Evolutionary conservation across 345 rosid species (phyloP).

Genomic region (Capsella bursapastoris): DNA sequence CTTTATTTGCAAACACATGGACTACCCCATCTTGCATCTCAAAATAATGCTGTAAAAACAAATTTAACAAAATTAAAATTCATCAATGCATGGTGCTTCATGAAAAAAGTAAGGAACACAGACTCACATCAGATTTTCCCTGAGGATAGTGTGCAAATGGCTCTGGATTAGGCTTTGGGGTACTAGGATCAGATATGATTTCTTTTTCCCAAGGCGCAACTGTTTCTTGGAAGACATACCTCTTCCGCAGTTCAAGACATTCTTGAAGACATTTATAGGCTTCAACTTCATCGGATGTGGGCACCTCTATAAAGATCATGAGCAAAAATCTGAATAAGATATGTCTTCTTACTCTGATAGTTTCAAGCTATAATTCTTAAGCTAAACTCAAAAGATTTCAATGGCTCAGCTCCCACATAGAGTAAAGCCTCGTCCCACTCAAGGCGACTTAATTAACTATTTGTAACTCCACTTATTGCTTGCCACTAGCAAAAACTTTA

Average conservation of each 20-base stretch:
- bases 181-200: constrained; percentile 92
- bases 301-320: constrained; percentile 62
- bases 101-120: constrained; percentile 7
- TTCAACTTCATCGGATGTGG: constrained; percentile 85
- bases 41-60: constrained; percentile 73
- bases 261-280: constrained; percentile 81
- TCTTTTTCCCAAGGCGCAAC: constrained; percentile 97
- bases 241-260: constrained; percentile 89
- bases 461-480: constrained; percentile 7
- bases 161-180: constrained; percentile 91
- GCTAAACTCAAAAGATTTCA: neutral
- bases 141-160: constrained; percentile 80
- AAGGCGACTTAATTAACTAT: constrained; percentile 1
- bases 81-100: constrained; percentile 6
- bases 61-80: constrained; percentile 25
- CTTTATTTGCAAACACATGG: constrained; percentile 85
- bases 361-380: constrained; percentile 6
- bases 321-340: neutral
- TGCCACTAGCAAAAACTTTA: neutral
- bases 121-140: constrained; percentile 80
- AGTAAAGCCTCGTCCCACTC: constrained; percentile 14
- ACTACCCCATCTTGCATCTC: constrained; percentile 96
- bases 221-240: constrained; percentile 80
- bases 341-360: neutral
- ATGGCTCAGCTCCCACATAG: constrained; percentile 16